Conservation (phyloP, 83 land plant genomes). For the Picea engelmannii region DNA sequence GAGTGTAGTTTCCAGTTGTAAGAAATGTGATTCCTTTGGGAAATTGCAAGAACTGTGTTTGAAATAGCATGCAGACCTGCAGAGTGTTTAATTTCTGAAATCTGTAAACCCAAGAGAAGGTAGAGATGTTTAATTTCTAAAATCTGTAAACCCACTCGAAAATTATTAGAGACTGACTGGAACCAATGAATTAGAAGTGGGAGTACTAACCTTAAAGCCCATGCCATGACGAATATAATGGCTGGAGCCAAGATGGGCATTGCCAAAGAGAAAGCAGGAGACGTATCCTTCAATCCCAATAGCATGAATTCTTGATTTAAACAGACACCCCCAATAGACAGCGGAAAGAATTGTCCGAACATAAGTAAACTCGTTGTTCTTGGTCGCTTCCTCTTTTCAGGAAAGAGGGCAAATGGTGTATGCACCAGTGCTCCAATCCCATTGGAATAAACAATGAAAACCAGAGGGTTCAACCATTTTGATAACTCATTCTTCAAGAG, state of each 20-base stretch:
- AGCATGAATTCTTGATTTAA: slow-evolving; percentile 31
- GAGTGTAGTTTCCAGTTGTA: no score
- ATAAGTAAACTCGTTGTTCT: slow-evolving; percentile 23
- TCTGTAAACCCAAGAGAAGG: no score
- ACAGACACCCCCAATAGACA: slow-evolving; percentile 47
- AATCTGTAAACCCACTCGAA: no score
- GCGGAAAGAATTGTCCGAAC: slow-evolving; percentile 29
- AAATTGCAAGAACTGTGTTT: no score
- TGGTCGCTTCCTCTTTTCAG: slow-evolving; percentile 42
- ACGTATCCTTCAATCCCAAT: slow-evolving; percentile 42
- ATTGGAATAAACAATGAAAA: neutral
- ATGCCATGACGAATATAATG: slow-evolving; percentile 53
- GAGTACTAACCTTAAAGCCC: slow-evolving; percentile 29
- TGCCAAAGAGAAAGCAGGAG: slow-evolving; percentile 64
- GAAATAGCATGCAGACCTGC: no score
- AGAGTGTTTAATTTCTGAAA: no score
- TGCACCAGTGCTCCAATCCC: neutral
- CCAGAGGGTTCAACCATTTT: neutral
- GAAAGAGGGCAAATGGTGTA: slow-evolving; percentile 16
- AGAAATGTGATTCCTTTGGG: no score
- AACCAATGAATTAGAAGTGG: no score
- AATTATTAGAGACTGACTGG: no score
- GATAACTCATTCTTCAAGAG: no score
- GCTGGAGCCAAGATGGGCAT: slow-evolving; percentile 69
- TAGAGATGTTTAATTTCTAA: no score